These are phyloP conservation scores for Phytophthora pisi DNA, from an alignment of 352 stramenopile species.

Conservation along the genomic window DNA sequence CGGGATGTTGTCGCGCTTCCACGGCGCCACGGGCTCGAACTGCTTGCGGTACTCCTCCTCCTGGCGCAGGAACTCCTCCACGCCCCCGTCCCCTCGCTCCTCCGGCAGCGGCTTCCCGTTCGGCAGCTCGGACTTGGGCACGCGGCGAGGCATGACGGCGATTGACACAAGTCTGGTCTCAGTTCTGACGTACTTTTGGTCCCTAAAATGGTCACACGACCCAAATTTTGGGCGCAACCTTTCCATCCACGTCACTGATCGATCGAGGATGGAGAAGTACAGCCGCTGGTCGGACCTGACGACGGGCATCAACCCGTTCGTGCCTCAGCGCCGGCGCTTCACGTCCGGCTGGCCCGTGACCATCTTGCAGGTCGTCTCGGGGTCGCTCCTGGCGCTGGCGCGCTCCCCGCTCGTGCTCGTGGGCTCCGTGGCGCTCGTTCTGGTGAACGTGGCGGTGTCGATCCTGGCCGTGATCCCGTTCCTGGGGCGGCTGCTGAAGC, in stretches of 20 bases:
- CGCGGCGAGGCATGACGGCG: conserved; percentile 27
- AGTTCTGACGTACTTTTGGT: no score
- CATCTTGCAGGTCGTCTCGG: conserved; percentile 48
- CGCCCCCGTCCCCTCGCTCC: conserved; percentile 21
- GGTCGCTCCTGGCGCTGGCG: conserved; percentile 53
- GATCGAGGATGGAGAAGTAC: conserved; percentile 85
- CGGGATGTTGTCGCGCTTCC: conserved; percentile 80
- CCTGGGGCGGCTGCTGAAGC: conserved; percentile 70
- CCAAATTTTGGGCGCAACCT: no score
- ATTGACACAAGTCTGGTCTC: conserved; percentile 11
- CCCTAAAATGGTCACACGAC: background rate
- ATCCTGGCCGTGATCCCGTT: conserved; percentile 69
- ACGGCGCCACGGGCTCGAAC: conserved; percentile 81
- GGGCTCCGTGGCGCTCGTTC: conserved; percentile 39
- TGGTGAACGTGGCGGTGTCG: conserved; percentile 59
- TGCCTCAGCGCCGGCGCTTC: conserved; percentile 72
- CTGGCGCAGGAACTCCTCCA: conserved; percentile 45
- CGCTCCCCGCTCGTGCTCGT: conserved; percentile 63
- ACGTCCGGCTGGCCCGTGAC: conserved; percentile 46
- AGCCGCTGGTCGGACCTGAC: conserved; percentile 84
- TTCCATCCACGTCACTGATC: background rate
- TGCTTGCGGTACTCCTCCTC: conserved; percentile 66
- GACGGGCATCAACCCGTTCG: conserved; percentile 89
- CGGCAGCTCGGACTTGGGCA: conserved; percentile 20
- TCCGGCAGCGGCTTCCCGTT: background rate